Conservation (phyloP, 2,329 filamentous ascomycete species). For the Podosphaera xanthii region DNA sequence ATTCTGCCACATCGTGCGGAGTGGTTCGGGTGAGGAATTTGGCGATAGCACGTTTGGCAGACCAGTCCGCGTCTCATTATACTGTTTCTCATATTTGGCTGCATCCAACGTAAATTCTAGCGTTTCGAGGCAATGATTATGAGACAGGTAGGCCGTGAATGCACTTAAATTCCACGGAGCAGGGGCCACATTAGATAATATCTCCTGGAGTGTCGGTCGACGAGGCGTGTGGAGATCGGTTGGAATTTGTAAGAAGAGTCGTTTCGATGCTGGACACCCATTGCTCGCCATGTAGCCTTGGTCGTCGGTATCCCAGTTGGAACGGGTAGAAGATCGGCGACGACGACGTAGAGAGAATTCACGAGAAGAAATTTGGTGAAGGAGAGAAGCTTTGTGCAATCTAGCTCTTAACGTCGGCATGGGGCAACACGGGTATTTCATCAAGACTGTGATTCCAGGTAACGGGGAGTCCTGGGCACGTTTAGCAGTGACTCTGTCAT, state of each 20-base stretch:
- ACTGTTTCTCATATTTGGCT: slow-evolving; percentile 45
- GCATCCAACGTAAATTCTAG: slow-evolving; percentile 93
- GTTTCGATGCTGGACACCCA: too few relatives aligned
- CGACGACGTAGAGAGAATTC: too few relatives aligned
- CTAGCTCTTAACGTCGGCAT: too few relatives aligned
- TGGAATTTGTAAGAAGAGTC: slow-evolving; percentile 17
- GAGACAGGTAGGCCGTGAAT: slow-evolving; percentile 90
- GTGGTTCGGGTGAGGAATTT: slow-evolving; percentile 23
- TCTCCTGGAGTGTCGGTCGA: slow-evolving; percentile 61
- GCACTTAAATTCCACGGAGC: slow-evolving; percentile 78
- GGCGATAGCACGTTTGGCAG: slow-evolving; percentile 20
- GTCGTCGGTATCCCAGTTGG: too few relatives aligned
- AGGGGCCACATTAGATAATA: slow-evolving; percentile 64
- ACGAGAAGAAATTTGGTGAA: too few relatives aligned
- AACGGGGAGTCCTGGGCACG: too few relatives aligned
- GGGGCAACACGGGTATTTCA: too few relatives aligned
- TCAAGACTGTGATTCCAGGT: too few relatives aligned
- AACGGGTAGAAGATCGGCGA: too few relatives aligned
- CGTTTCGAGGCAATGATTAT: slow-evolving; percentile 92
- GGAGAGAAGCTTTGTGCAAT: too few relatives aligned
- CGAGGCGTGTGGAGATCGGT: slow-evolving; percentile 28
- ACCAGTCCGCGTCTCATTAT: slow-evolving; percentile 20
- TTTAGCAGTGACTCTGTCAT: too few relatives aligned
- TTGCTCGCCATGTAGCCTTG: too few relatives aligned
- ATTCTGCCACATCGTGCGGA: slow-evolving; percentile 67